Evolutionary conservation across 192 early-diverging fungal genomes (phyloP).

Genomic region (Dissophora globulifera): DNA sequence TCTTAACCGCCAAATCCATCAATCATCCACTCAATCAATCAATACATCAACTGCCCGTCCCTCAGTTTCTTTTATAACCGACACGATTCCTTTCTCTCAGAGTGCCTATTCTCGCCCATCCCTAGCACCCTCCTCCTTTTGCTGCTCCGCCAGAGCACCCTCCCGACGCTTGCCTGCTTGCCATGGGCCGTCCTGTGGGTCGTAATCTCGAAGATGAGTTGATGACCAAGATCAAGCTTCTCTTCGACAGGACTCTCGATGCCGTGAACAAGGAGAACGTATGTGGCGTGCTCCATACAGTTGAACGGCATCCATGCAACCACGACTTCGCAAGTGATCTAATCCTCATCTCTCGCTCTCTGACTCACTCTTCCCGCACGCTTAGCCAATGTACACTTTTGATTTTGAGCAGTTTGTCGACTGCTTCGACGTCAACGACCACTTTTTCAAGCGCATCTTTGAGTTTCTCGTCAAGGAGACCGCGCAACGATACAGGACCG

Average conservation of each 20-base stretch:
- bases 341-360: neutral
- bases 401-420: conserved; percentile 52
- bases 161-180: neutral
- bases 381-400: conserved; percentile 30
- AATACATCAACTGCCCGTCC: no score
- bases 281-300: no score
- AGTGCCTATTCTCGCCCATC: no score
- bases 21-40: no score
- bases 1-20: no score
- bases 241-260: conserved; percentile 45
- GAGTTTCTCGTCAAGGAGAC: conserved; percentile 49
- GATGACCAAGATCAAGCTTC: conserved; percentile 44
- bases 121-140: no score
- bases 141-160: neutral
- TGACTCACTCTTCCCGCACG: neutral
- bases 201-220: conserved; percentile 51
- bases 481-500: conserved; percentile 29
- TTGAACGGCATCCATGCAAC: neutral
- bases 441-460: conserved; percentile 37
- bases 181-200: conserved; percentile 41
- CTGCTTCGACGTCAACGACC: conserved; percentile 43
- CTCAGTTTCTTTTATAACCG: no score
- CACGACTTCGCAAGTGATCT: no score
- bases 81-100: no score
- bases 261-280: conserved; percentile 48